Base-by-base conservation (phyloP, 331 rosid genomes). In the Rosa hybrid region DNA sequence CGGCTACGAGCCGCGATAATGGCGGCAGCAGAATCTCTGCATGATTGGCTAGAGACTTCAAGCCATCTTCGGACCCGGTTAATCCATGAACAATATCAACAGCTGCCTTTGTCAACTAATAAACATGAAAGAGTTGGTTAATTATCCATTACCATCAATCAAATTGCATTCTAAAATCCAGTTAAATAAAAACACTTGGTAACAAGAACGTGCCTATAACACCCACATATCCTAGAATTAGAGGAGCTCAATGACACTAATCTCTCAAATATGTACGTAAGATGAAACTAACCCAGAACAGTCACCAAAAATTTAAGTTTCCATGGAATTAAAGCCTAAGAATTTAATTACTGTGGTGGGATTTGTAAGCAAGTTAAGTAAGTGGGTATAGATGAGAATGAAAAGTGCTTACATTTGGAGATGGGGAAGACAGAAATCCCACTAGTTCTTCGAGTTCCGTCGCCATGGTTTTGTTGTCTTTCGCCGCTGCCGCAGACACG, bases 371-470 rank as follows among this genome's bases (percentile, higher is more conserved):
- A 46, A 25, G 51, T 59, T 78, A 27, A 63, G 20, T 10, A 54
- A 67, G 27, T 38, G 46, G 72, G 75, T 4, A 8, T 67, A 21
- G 12, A 54, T 41, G 78, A 62, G 54, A 53, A 39, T 16, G 38
- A 8, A 72, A 25, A 81, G 27, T 53, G 18, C 72, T 77, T 78
- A 92, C 97, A 82, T 87, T 91, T 23, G 92, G 94, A 3, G 98
- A 92, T 10, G 97, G 92, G 48, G 90, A 91, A 5, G 93, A 88
- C 1, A 94, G 90, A 76, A 94, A 94, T 48, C 78, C 83, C 18
- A 94, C 68, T n/a, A 94, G 90, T 82, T 94, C 97, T 88, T 91
- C 98, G 12, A 91, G 90, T 79, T 94, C 97, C 73, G 89, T 94
- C 87, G 95, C 92, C 98, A 94, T 94, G 71, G 76, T 51, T 68